phyloP scores from a whole-genome alignment of 176 grass and related monocot species.

The Luzula sylvatica region DNA sequence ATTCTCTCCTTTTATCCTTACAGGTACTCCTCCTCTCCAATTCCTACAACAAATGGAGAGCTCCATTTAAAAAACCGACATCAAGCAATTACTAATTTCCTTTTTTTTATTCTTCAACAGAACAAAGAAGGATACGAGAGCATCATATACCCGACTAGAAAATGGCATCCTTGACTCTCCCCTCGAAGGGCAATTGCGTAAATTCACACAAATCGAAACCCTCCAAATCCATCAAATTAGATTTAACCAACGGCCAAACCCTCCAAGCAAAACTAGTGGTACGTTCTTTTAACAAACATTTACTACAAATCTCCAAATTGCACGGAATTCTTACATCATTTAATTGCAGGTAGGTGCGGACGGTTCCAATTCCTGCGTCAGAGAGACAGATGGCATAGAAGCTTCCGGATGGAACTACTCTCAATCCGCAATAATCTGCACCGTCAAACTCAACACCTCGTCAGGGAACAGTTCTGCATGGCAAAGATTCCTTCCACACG shows the following conservation, averaged over 20 bases:
- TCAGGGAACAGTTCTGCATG: slow-evolving; percentile 58
- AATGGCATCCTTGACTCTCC: slow-evolving; percentile 53
- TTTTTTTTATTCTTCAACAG: slow-evolving; percentile 30
- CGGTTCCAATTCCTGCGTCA: slow-evolving; percentile 75
- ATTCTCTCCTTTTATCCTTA: slow-evolving; percentile 61
- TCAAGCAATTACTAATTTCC: neutral
- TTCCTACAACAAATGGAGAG: no score
- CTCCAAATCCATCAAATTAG: no score
- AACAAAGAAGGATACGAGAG: slow-evolving; percentile 42
- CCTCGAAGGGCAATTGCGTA: slow-evolving; percentile 29
- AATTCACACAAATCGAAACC: no score
- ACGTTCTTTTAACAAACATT: no score
- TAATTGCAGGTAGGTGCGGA: slow-evolving; percentile 70
- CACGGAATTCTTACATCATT: neutral
- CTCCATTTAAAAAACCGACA: neutral
- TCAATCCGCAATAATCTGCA: slow-evolving; percentile 81
- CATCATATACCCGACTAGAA: slow-evolving; percentile 57
- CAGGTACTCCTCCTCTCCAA: slow-evolving; percentile 30
- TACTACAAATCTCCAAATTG: no score
- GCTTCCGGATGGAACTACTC: slow-evolving; percentile 80
- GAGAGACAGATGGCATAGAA: slow-evolving; percentile 62
- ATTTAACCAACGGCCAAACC: slow-evolving; percentile 58
- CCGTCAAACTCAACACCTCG: slow-evolving; percentile 69
- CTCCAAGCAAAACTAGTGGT: slow-evolving; percentile 90
- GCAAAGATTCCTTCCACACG: slow-evolving; percentile 92